Evolutionary conservation across 2,329 filamentous ascomycete genomes (phyloP), one percentile per base, ranked within the genome.

Genomic region (Ciborinia camelliae): DNA sequence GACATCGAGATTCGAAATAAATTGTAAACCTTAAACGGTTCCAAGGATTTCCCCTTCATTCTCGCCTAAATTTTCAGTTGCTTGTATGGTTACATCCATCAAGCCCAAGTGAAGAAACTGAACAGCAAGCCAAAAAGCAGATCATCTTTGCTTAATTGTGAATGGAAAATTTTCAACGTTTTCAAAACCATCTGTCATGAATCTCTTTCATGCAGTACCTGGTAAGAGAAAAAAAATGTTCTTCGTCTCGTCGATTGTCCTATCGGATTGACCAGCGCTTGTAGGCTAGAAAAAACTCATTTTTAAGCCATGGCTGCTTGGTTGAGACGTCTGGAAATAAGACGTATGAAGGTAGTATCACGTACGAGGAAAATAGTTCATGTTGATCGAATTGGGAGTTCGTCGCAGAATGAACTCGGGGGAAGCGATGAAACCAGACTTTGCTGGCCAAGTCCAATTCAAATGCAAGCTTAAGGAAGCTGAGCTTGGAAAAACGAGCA

Each of bases 1-100:
- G 23, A 35, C 35, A 37, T 39, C 12, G 52, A n/a, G n/a, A n/a
- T n/a, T n/a, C n/a, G 52, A 39, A 35, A 37, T 9, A 28, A 41
- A 55, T 8, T 43, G 53, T 37, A 55, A 55, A 55, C 37, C 30
- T 32, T 23, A 23, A 58, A 47, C 28, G 55, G 14, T 12, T 47
- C n/a, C 55, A 35, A 47, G 55, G 41, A 58, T 58, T 47, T 23
- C 55, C 55, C 55, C 55, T 58, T 58, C 55, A 58, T 58, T 58
- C 23, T 58, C 55, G 55, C 55, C 30, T 58, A 47, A 45, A 23
- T 35, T 41, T 50, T 23, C 20, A 2, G 12, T 45, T 26, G 10
- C 32, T 45, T 57, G 26, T 10, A 41, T 55, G 53, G 23, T 57
- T 35, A 20, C 54, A 58, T 41, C 54, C 41, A 47, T 58, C 54